phyloP scores from a whole-genome alignment of 345 rosid species.

The Trapa incisa region DNA sequence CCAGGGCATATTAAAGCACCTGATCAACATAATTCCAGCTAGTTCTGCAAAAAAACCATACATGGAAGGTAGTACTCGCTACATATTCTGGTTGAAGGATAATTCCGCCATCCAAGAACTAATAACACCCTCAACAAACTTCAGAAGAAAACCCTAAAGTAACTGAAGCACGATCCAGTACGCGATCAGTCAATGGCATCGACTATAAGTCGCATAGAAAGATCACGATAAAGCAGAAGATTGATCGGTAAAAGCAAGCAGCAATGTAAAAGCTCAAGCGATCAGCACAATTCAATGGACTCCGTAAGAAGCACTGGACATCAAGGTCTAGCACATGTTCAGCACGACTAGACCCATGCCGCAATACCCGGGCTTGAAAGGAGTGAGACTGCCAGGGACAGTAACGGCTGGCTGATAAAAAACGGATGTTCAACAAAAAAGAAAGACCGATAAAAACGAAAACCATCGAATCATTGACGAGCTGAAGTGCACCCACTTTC shows the following conservation, averaged over 20 bases:
- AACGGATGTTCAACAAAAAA: no score
- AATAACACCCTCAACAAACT: not conserved
- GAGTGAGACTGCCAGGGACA: not conserved
- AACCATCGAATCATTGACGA: not conserved
- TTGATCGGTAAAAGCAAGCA: not conserved
- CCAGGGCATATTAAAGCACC: not conserved
- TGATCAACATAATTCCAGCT: not conserved
- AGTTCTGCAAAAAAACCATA: no score
- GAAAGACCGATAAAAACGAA: not conserved
- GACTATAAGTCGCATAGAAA: not conserved
- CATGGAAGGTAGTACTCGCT: no score
- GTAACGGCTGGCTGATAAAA: not conserved
- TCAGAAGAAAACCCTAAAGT: not conserved
- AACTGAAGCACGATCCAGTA: not conserved
- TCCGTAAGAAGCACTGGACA: not conserved
- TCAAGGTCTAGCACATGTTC: not conserved
- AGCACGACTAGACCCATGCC: not conserved
- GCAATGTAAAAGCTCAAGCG: not conserved
- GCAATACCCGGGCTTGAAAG: not conserved
- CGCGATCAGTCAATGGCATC: not conserved
- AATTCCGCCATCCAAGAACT: not conserved
- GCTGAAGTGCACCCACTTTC: constrained; percentile 18
- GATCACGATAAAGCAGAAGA: not conserved
- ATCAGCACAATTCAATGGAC: not conserved
- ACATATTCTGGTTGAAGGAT: not conserved